These are phyloP conservation scores for Mycena polygramma DNA, from an alignment of 768 basidiomycete genomes.

Conservation along the genomic window DNA sequence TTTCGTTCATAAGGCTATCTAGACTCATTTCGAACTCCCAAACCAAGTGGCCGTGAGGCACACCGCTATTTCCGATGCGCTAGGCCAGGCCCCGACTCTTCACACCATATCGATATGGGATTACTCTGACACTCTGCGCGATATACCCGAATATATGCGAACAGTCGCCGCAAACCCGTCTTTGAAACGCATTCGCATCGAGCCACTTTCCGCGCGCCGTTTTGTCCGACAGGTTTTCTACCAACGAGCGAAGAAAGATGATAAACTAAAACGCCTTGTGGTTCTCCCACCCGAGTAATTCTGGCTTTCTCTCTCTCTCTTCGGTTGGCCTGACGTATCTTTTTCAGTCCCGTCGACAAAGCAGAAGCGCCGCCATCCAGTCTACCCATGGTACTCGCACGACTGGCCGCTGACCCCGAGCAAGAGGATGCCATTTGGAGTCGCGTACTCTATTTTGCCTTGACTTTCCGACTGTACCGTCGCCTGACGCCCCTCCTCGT, in stretches of 20 bases:
- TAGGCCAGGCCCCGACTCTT: constrained; percentile 10
- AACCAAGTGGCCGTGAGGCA: no score
- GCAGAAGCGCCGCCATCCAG: background rate
- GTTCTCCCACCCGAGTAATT: background rate
- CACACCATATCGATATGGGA: constrained; percentile 4
- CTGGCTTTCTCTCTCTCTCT: background rate
- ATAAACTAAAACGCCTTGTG: background rate
- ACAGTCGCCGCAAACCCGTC: constrained; percentile 3
- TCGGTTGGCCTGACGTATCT: background rate
- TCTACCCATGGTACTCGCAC: background rate
- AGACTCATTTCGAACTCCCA: background rate
- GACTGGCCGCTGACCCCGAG: constrained; percentile 5
- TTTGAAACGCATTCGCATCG: background rate
- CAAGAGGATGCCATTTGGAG: constrained; percentile 22
- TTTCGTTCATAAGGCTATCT: background rate
- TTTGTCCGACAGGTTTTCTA: background rate
- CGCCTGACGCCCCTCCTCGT: constrained; percentile 2
- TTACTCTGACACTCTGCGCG: no score
- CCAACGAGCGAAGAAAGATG: background rate
- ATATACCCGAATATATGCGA: background rate
- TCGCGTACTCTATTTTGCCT: constrained; percentile 7
- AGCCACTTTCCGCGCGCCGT: background rate
- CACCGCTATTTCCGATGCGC: background rate
- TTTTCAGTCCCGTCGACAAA: background rate
- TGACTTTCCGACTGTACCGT: no score